Conservation (phyloP, 345 rosid species). For the Pistacia integerrima region DNA sequence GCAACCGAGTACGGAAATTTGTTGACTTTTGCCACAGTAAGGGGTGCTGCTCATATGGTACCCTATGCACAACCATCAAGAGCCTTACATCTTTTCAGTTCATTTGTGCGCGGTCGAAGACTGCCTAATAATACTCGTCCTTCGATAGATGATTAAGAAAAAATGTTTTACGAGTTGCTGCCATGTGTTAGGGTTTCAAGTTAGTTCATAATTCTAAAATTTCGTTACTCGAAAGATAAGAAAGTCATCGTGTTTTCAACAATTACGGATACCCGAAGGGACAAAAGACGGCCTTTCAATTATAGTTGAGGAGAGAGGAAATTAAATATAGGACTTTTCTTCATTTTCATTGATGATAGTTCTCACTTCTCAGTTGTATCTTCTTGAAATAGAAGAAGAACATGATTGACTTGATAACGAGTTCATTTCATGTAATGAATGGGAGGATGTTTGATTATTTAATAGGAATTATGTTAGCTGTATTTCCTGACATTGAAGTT, state of each 20-base stretch:
- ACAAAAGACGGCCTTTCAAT: constrained; percentile 7
- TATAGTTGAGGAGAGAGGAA: not conserved
- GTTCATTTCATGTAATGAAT: not conserved
- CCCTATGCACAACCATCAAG: constrained; percentile 88
- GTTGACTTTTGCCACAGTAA: constrained; percentile 74
- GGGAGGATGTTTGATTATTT: not conserved
- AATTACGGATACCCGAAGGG: not conserved
- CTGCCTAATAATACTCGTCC: constrained; percentile 57
- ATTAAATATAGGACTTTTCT: constrained; percentile 1
- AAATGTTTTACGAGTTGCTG: not conserved
- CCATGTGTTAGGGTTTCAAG: not conserved
- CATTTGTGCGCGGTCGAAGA: constrained; percentile 65
- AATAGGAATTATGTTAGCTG: not conserved
- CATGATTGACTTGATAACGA: not conserved
- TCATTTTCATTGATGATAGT: not conserved
- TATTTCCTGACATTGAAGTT: not conserved
- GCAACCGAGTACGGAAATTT: constrained; percentile 74
- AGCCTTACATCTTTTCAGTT: constrained; percentile 76
- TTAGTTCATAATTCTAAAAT: constrained; percentile 9
- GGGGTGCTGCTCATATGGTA: constrained; percentile 97
- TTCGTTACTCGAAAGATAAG: not conserved
- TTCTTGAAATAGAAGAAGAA: not conserved
- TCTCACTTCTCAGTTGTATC: not conserved
- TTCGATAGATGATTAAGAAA: constrained; percentile 33
- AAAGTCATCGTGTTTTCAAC: not conserved